These are phyloP conservation scores for Cryoendolithus antarcticus DNA, from an alignment of 2,329 filamentous ascomycete genomes.

Conservation along the genomic window DNA sequence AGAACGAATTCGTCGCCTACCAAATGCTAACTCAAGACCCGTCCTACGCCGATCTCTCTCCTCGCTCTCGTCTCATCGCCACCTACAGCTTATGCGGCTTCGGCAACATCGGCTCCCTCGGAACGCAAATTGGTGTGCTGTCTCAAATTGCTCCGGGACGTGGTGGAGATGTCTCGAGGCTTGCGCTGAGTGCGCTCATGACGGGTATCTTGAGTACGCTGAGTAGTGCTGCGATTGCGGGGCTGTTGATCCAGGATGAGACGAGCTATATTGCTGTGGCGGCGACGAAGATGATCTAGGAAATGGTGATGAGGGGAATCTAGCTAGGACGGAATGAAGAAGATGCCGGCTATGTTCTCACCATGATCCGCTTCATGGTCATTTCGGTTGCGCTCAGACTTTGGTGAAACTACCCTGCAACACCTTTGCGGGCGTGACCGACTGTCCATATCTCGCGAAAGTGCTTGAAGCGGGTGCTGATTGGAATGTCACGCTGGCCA, in stretches of 20 bases:
- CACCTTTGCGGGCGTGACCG: too few species aligned
- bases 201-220: constrained; percentile 70
- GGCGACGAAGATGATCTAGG: not conserved
- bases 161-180: constrained; percentile 59
- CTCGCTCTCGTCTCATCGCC: constrained; percentile 66
- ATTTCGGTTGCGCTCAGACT: too few species aligned
- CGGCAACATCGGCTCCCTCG: constrained; percentile 76
- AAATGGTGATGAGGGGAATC: too few species aligned
- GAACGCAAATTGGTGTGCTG: constrained; percentile 81
- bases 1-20: constrained; percentile 74
- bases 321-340: too few species aligned
- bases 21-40: constrained; percentile 38
- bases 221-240: constrained; percentile 65
- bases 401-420: too few species aligned
- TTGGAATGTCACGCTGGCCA: too few species aligned
- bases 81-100: constrained; percentile 68
- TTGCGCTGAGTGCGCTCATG: constrained; percentile 65
- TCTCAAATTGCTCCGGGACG: constrained; percentile 66
- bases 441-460: too few species aligned
- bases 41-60: constrained; percentile 47
- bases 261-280: constrained; percentile 11
- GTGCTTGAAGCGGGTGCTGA: too few species aligned
- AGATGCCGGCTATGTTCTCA: too few species aligned
- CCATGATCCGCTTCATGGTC: too few species aligned
- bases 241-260: constrained; percentile 55